Base-by-base conservation (phyloP, 139 green algal species). In the Chlamydomonas applanata region DNA sequence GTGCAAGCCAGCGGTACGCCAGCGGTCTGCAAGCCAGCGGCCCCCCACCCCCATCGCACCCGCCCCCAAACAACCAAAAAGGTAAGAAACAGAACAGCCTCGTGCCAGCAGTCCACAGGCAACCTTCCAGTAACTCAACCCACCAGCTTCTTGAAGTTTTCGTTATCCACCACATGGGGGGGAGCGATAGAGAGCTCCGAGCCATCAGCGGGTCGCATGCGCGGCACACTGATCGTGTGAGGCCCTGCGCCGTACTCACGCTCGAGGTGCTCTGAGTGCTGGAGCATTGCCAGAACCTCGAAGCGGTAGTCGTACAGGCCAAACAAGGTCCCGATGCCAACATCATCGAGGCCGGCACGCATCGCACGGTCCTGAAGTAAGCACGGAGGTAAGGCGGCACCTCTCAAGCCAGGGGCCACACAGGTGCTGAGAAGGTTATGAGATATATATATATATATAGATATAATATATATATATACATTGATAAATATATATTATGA, bases 201-300 rank as follows among this genome's bases (percentile, higher is more conserved):
- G 80, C 86, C 84, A 49, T 90, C 86, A 16, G 88, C 88, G 35
- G 87, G 86, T n/a, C 88, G 78, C 82, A 93, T 86, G 69, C 88
- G 86, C 30, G 88, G 88, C 62, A 93, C 86, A 4, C 66, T 82
- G 78, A 91, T 88, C 57, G 88, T 91, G 78, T 91, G 88, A 0
- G 86, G 88, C 5, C 88, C 88, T 14, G 86, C 88, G 54, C 80
- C 76, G 76, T 92, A 92, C 73, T 89, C 77, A 1, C 56, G 27
- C 75, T 91, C 86, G 56, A 92, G 82, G 84, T 92, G 88, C 74
- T 91, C 83, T 45, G 79, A 73, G 82, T 92, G 88, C 82, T 75
- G 72, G 71, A 91, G 75, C 78, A 87, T 88, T 35, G 81, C 88
- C 40, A 90, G 63, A 35, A 87, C 82, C 82, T 92, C 82, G 46